Base-by-base conservation (phyloP, 352 stramenopile species). In the Globisporangium alternatum region DNA sequence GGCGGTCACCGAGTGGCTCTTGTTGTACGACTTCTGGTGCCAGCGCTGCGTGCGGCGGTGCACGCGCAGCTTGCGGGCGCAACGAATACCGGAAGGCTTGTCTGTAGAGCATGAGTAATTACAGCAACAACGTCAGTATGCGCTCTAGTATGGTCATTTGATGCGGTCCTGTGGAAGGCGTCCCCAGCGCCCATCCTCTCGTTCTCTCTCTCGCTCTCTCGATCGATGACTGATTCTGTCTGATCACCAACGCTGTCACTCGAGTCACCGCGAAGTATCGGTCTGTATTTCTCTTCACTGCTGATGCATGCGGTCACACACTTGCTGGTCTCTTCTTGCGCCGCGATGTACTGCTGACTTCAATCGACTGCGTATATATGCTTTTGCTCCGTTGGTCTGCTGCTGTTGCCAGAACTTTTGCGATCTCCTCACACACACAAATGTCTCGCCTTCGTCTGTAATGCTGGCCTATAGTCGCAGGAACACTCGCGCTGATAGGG, bases 21-120 rank as follows among this genome's bases (percentile, higher is more conserved):
- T 99, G 86, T 98, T 99, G 96, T 99, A 99, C 74, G 92, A 96
- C 78, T 98, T 98, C 70, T 97, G 90, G 52, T 93, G 85, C 98
- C 98, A 99, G 79, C 96, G 89, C 85, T 99, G 96, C 68, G 92
- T 97, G 72, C 97, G 97, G 66, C 98, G 84, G 93, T 99, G 97
- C 74, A 97, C 98, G 71, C 97, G 97, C 74, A 99, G 88, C 95
- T 99, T 99, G 85, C 98, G 97, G 80, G 96, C 98, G 71, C 97
- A 98, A 80, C 96, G 91, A 83, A 99, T 98, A 87, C 98, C 98
- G 78, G 89, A 91, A 88, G 98, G 97, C 87, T 99, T 99, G 90
- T 98, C 94, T 95, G 73, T 62, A 60, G n/a, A 56, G n/a, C 13
- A 30, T 59, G n/a, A 56, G n/a, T n/a, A 39, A n/a, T 48, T 9